Evolutionary conservation across 257 asterid genomes (phyloP).

Genomic region (Gentiana straminea): DNA sequence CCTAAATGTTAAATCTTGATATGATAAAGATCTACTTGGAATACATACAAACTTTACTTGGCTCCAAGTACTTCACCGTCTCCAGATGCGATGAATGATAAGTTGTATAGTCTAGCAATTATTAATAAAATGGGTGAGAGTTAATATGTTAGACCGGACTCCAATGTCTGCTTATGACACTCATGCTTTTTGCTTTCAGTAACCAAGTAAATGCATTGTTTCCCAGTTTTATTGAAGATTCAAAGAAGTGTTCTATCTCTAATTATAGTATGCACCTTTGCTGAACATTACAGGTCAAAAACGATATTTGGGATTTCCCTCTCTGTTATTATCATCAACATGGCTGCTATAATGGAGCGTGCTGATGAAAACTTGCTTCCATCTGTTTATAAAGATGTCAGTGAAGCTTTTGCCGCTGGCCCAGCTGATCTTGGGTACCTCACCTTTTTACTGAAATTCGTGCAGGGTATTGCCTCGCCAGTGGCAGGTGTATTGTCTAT

Average conservation of each 20-base stretch:
- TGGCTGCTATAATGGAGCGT: conserved; percentile 99
- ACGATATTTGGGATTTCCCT: conserved; percentile 69
- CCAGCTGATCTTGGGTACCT: conserved; percentile 98
- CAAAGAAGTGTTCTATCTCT: neutral
- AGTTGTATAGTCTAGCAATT: neutral
- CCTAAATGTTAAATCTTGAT: too few species aligned
- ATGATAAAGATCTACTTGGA: too few species aligned
- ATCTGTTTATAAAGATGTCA: conserved; percentile 96
- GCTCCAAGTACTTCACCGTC: too few species aligned
- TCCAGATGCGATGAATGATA: too few species aligned
- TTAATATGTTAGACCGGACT: neutral
- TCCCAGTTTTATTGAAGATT: neutral
- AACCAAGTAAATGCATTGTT: neutral
- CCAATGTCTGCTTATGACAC: too few species aligned
- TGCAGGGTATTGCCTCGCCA: conserved; percentile 90
- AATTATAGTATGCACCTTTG: neutral
- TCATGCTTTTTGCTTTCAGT: too few species aligned
- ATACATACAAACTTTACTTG: too few species aligned
- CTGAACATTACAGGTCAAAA: conserved; percentile 37
- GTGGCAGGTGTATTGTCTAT: conserved; percentile 79
- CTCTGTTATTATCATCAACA: conserved; percentile 74
- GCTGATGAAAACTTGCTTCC: conserved; percentile 99
- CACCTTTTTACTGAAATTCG: conserved; percentile 66
- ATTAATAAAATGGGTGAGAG: too few species aligned
- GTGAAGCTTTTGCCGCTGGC: conserved; percentile 85